Evolutionary conservation across 148 eudicot genomes (phyloP).

Genomic region (Polygonum aviculare): DNA sequence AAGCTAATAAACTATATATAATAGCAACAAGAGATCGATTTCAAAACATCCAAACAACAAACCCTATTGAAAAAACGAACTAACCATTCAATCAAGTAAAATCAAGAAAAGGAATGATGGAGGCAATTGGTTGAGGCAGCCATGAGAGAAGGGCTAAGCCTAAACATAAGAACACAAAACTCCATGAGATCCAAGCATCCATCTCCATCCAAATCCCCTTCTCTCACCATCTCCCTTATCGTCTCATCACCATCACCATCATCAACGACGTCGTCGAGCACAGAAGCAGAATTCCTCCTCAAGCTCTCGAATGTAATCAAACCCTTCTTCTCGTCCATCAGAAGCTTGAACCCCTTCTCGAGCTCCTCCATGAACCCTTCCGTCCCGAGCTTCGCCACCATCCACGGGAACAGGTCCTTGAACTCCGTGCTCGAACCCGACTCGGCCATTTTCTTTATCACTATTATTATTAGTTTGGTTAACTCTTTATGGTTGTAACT

Average conservation of each 20-base stretch:
- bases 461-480: not conserved
- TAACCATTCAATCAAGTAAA: conserved; percentile 11
- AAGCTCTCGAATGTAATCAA: conserved; percentile 73
- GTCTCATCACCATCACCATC: conserved; percentile 31
- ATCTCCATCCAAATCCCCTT: conserved; percentile 63
- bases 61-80: not conserved
- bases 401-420: conserved; percentile 51
- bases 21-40: not conserved
- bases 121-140: conserved; percentile 29
- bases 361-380: conserved; percentile 59
- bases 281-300: conserved; percentile 41
- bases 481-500: not conserved
- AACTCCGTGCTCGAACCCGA: conserved; percentile 17
- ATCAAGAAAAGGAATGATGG: not conserved
- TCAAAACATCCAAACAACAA: not conserved
- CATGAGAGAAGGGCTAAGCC: conserved; percentile 59
- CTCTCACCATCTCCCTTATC: conserved; percentile 33
- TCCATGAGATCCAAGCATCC: conserved; percentile 58
- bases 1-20: too few relatives aligned
- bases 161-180: conserved; percentile 67
- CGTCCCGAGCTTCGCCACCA: conserved; percentile 69
- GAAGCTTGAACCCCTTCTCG: conserved; percentile 56
- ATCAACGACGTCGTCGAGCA: conserved; percentile 12
- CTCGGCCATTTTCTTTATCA: not conserved
- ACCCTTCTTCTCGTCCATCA: conserved; percentile 50